Percentiles rank a stretch among this genome's conserved stretches.
These are phyloP conservation scores for Peronospora farinosa DNA, from an alignment of 352 stramenopile genomes.

Conservation along the genomic window DNA sequence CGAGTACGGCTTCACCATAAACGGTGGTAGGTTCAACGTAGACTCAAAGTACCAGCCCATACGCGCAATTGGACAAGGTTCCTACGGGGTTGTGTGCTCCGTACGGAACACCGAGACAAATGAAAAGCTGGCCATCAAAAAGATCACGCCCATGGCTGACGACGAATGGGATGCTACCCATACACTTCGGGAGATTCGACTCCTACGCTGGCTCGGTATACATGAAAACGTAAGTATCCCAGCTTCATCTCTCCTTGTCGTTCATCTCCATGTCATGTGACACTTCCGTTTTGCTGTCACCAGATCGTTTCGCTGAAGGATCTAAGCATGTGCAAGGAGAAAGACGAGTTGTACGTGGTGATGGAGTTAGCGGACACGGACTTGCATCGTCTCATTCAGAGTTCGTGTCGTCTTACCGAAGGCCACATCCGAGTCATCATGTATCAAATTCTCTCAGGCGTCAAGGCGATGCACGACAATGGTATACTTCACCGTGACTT, in stretches of 20 bases:
- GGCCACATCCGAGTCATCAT: conserved; percentile 84
- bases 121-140: conserved; percentile 89
- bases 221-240: conserved; percentile 81
- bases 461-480: conserved; percentile 92
- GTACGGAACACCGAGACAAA: conserved; percentile 72
- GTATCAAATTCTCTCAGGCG: conserved; percentile 75
- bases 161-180: conserved; percentile 87
- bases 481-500: conserved; percentile 91
- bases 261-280: background rate
- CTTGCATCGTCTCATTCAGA: conserved; percentile 87
- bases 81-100: conserved; percentile 90
- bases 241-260: background rate
- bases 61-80: conserved; percentile 89
- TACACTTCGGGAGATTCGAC: conserved; percentile 85
- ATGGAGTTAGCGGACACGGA: conserved; percentile 94
- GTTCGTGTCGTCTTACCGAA: conserved; percentile 71
- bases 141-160: conserved; percentile 88
- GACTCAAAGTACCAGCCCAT: conserved; percentile 75
- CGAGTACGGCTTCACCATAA: conserved; percentile 78
- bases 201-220: conserved; percentile 83
- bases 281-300: background rate
- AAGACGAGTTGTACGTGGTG: conserved; percentile 94
- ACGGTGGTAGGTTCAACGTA: conserved; percentile 78
- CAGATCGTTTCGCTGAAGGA: conserved; percentile 88
- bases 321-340: conserved; percentile 85